Percentiles rank a stretch among this genome's conserved stretches.
phyloP scores from a whole-genome alignment of 108 stramenopile genomes.

The Mediolabrus comicus region DNA sequence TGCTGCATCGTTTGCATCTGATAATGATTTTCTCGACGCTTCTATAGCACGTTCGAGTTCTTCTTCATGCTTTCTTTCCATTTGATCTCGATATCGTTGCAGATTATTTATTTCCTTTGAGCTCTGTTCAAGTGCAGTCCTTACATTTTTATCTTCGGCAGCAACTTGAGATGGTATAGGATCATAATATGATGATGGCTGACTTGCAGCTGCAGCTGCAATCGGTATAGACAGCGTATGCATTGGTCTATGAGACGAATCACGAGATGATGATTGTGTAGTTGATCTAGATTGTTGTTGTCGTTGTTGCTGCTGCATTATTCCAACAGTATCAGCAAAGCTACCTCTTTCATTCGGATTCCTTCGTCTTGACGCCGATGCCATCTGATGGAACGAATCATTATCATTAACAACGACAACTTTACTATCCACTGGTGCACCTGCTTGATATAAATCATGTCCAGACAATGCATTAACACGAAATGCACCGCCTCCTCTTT shows the following conservation, averaged over 20 bases:
- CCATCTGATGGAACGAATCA: constrained; percentile 32
- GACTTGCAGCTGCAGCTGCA: neutral
- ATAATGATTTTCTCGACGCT: neutral
- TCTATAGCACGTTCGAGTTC: constrained; percentile 21
- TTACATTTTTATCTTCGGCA: constrained; percentile 10
- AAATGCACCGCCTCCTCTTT: constrained; percentile 54
- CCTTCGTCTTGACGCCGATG: constrained; percentile 10
- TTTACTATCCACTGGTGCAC: constrained; percentile 19
- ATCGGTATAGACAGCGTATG: constrained; percentile 4
- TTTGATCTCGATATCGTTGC: neutral
- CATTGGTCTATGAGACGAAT: neutral
- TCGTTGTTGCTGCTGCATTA: no score
- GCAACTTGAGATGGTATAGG: constrained; percentile 38
- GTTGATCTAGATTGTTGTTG: neutral
- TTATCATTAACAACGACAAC: constrained; percentile 18
- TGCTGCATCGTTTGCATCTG: neutral
- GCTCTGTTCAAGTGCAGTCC: constrained; percentile 20
- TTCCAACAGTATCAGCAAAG: constrained; percentile 7
- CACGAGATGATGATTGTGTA: neutral
- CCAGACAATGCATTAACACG: constrained; percentile 62
- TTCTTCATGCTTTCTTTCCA: constrained; percentile 1
- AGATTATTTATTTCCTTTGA: constrained; percentile 12
- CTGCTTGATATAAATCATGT: constrained; percentile 46
- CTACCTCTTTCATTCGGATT: neutral
- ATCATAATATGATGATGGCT: neutral